Conservation (phyloP, 1,284 basidiomycete genomes). For the Ceratobasidium sp. region DNA sequence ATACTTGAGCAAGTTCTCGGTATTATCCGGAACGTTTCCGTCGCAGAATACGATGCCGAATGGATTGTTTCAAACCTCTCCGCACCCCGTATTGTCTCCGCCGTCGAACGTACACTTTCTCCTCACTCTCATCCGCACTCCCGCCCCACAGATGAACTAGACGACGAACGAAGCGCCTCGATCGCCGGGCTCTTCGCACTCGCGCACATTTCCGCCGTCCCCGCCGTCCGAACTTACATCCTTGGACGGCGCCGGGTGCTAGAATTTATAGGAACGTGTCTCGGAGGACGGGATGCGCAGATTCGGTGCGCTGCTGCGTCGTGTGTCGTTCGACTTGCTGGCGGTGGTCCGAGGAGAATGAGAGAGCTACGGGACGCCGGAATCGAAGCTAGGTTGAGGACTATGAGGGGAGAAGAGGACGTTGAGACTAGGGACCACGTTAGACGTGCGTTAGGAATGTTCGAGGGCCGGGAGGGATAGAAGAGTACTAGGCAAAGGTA, state of each 20-base stretch:
- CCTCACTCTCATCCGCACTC: background rate
- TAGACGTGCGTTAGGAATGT: slow-evolving; percentile 3
- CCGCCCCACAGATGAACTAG: background rate
- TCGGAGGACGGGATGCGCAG: slow-evolving; percentile 9
- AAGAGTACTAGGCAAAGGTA: no score
- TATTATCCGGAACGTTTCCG: slow-evolving; percentile 23
- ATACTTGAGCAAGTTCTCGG: slow-evolving; percentile 26
- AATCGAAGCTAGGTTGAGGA: slow-evolving; percentile 22
- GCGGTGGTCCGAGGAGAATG: slow-evolving; percentile 2
- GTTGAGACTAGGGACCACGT: slow-evolving; percentile 13
- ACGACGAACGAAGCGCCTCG: slow-evolving; percentile 2
- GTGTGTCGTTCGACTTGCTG: slow-evolving; percentile 1
- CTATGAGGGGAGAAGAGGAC: slow-evolving; percentile 23
- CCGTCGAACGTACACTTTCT: slow-evolving; percentile 26
- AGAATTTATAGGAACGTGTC: slow-evolving; percentile 6
- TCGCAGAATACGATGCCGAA: slow-evolving; percentile 29
- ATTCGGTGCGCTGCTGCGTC: slow-evolving; percentile 16
- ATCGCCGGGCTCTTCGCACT: slow-evolving; percentile 19
- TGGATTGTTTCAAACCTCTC: slow-evolving; percentile 25
- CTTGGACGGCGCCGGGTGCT: slow-evolving; percentile 24
- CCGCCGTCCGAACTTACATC: background rate
- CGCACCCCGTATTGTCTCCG: background rate
- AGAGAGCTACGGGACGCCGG: slow-evolving; percentile 20
- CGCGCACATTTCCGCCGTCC: background rate
- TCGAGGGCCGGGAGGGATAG: slow-evolving; percentile 10